Conservation (phyloP, 805 yeast species). For the Monosporozyma yasuniensis region DNA sequence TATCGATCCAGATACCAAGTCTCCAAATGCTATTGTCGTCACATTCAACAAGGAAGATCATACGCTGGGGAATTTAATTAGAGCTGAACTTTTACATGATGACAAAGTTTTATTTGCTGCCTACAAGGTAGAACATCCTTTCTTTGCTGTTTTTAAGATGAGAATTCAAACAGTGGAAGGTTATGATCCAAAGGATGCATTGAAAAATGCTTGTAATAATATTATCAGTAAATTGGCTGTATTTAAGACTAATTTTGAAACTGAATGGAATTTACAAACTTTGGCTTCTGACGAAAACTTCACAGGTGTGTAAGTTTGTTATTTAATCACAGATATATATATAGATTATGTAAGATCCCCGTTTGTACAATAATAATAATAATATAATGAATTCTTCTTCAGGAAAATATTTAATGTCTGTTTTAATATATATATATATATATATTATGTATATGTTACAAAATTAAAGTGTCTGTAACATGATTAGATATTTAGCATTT, state of each 20-base stretch:
- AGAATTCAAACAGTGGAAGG: slow-evolving; percentile 95
- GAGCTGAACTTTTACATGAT: slow-evolving; percentile 80
- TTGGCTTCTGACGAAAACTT: slow-evolving; percentile 42
- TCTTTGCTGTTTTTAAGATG: slow-evolving; percentile 89
- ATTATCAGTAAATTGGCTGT: slow-evolving; percentile 71
- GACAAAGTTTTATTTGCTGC: slow-evolving; percentile 91
- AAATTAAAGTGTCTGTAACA: background rate
- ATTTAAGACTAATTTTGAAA: slow-evolving; percentile 68
- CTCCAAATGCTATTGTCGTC: slow-evolving; percentile 88
- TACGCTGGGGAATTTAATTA: slow-evolving; percentile 82
- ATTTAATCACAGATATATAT: background rate
- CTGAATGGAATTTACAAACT: slow-evolving; percentile 89
- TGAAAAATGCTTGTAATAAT: slow-evolving; percentile 79
- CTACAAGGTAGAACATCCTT: slow-evolving; percentile 94
- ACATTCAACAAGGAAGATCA: slow-evolving; percentile 97
- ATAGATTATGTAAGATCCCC: background rate
- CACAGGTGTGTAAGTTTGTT: slow-evolving; percentile 5
- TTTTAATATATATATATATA: background rate
- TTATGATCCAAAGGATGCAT: slow-evolving; percentile 82
- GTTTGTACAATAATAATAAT: slow-evolving; percentile 1
- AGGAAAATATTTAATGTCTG: background rate
- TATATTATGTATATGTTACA: background rate
- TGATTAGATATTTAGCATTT: background rate
- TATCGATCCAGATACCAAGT: slow-evolving; percentile 87
- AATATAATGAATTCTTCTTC: background rate